Percentiles rank a stretch among this genome's conserved stretches.
Evolutionary conservation across 805 yeast species (phyloP).

Genomic region (Blastobotrys robertii): DNA sequence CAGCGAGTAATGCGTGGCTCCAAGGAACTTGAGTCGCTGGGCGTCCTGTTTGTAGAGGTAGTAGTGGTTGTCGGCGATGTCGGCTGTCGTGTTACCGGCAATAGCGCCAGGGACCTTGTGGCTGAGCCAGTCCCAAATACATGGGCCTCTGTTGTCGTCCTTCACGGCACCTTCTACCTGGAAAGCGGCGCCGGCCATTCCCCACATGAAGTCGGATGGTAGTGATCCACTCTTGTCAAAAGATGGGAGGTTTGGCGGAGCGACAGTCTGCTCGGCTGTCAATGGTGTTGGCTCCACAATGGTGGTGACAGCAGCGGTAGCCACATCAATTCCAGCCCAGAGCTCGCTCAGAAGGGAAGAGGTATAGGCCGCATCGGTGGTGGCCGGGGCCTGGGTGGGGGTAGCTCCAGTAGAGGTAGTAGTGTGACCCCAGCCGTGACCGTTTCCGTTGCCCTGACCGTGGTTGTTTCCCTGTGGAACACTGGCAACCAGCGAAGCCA

Average conservation of each 20-base stretch:
- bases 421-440: no score
- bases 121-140: slow-evolving; percentile 23
- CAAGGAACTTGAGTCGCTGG: slow-evolving; percentile 27
- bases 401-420: no score
- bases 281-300: slow-evolving; percentile 7
- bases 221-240: slow-evolving; percentile 2
- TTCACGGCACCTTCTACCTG: slow-evolving; percentile 32
- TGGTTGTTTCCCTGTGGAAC: background rate
- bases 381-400: background rate
- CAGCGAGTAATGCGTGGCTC: slow-evolving; percentile 27
- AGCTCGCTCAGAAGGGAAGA: slow-evolving; percentile 4
- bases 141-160: slow-evolving; percentile 28
- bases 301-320: slow-evolving; percentile 5
- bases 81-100: slow-evolving; percentile 13
- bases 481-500: no score
- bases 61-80: slow-evolving; percentile 27
- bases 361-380: slow-evolving; percentile 3
- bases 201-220: slow-evolving; percentile 18
- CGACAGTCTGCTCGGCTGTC: slow-evolving; percentile 7
- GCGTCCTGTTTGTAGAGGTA: slow-evolving; percentile 29
- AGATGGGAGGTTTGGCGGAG: slow-evolving; percentile 12
- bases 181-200: slow-evolving; percentile 29
- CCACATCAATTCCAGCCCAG: slow-evolving; percentile 12
- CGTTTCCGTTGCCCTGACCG: no score
- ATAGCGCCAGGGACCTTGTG: slow-evolving; percentile 15